A percentile compares a stretch with the other conserved stretches of the same genome.
phyloP scores from a whole-genome alignment of 495 filamentous ascomycete genomes.

The Xylaria grammica region DNA sequence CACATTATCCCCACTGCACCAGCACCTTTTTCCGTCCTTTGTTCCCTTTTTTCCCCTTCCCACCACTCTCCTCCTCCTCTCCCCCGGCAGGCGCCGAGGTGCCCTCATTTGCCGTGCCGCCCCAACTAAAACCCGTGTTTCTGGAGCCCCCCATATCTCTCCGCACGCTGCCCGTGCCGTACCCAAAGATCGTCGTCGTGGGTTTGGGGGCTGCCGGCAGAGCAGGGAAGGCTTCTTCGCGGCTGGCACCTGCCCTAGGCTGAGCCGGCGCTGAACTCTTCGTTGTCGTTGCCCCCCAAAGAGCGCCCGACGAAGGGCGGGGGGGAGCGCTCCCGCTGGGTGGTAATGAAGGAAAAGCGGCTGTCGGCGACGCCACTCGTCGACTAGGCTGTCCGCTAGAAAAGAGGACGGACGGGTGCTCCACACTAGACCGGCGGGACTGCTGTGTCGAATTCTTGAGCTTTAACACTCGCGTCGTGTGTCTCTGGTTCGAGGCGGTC shows the following conservation, averaged over 20 bases:
- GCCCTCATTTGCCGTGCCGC: slow-evolving; percentile 24
- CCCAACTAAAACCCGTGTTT: slow-evolving; percentile 50
- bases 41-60: slow-evolving; percentile 71
- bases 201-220: slow-evolving; percentile 81
- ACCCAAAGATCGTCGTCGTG: slow-evolving; percentile 78
- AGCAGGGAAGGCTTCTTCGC: slow-evolving; percentile 76
- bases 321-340: slow-evolving; percentile 23
- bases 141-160: slow-evolving; percentile 60
- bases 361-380: slow-evolving; percentile 43
- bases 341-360: slow-evolving; percentile 71
- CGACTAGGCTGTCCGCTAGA: slow-evolving; percentile 39
- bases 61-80: slow-evolving; percentile 38
- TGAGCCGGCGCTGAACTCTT: slow-evolving; percentile 26
- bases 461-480: slow-evolving; percentile 51
- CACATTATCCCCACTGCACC: slow-evolving; percentile 59
- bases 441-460: slow-evolving; percentile 55
- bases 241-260: neutral
- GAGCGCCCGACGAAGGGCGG: slow-evolving; percentile 31
- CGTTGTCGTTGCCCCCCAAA: slow-evolving; percentile 33
- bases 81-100: slow-evolving; percentile 3
- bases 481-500: slow-evolving; percentile 39
- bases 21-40: slow-evolving; percentile 83
- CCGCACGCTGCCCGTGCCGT: slow-evolving; percentile 69
- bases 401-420: slow-evolving; percentile 29
- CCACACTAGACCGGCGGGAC: slow-evolving; percentile 32